Evolutionary conservation across 257 asterid species (phyloP), one percentile per base, ranked within the genome.

Genomic region (Capsicum chinense): DNA sequence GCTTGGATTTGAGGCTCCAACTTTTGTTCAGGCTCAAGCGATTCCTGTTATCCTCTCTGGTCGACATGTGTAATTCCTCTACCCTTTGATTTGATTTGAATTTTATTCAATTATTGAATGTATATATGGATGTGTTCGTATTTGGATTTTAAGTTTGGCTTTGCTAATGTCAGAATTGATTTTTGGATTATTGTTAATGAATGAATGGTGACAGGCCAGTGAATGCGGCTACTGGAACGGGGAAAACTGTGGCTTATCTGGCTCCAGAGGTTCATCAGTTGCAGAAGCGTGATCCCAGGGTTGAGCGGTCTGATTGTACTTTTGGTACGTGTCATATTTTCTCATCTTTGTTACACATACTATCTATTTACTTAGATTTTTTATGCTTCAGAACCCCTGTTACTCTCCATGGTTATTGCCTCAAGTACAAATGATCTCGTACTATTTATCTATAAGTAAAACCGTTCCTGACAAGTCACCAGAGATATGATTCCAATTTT

Each of bases 141-240:
- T 54, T 69, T 17, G 19, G 17, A 26, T 68, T 21, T 52, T 4
- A 21, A 26, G n/a, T 56, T 57, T 56, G 62, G 17, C 14, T 37
- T 19, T 47, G 19, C 3, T 42, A 63, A 73, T 57, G 60, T 74
- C 56, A 69, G 63, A 59, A 3, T 64, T 63, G 59, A 39, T 70
- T 78, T 60, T 11, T 76, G 79, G 33, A 6, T 86, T 19, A 56
- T 74, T 83, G 80, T 81, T 78, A n/a, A n/a, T n/a, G n/a, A 83
- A 87, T 16, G 84, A 44, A 84, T 86, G 37, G 67, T 76, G 54
- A 62, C 80, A 95, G 99, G 94, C 95, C 94, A 83, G 98, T 95
- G 64, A 95, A 94, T 89, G 99, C 98, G 1, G 97, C 98, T 0
- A 95, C 98, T 68, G 99, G 99, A 52, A 95, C 97, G 79, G 99